A percentile compares a stretch with the other conserved stretches of the same genome.
phyloP scores from a whole-genome alignment of 1,284 basidiomycete genomes.

The Cutaneotrichosporon dermatis region DNA sequence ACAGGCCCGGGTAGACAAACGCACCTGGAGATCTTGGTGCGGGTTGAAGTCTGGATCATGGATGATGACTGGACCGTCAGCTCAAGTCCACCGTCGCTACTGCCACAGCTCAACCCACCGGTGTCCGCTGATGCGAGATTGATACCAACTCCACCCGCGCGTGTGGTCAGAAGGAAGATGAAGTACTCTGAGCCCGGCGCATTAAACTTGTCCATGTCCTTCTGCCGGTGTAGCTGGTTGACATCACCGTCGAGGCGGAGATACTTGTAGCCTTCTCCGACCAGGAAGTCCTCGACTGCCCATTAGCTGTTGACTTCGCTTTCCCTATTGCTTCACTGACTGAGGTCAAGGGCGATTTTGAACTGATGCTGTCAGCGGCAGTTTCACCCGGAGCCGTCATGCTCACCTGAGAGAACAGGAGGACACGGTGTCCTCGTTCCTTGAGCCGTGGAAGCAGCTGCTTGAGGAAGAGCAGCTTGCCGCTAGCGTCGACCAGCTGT shows the following conservation, averaged over 20 bases:
- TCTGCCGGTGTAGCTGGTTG: constrained; percentile 79
- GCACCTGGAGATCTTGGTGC: constrained; percentile 54
- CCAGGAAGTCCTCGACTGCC: constrained; percentile 81
- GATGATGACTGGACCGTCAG: constrained; percentile 64
- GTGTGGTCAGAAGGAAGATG: constrained; percentile 86
- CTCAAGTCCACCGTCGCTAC: no score
- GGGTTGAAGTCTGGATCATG: constrained; percentile 94
- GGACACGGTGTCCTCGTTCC: constrained; percentile 83
- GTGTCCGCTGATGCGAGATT: constrained; percentile 60
- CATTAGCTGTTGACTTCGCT: constrained; percentile 1
- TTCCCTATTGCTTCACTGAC: no score
- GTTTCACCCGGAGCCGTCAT: no score
- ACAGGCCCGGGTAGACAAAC: not conserved
- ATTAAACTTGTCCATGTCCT: constrained; percentile 92
- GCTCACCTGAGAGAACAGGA: constrained; percentile 98
- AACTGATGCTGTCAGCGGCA: constrained; percentile 57
- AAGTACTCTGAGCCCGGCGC: constrained; percentile 77
- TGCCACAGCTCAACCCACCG: no score
- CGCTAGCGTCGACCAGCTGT: constrained; percentile 75
- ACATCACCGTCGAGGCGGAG: constrained; percentile 88
- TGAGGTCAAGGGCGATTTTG: constrained; percentile 79
- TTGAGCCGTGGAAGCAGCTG: constrained; percentile 80
- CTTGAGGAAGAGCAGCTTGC: constrained; percentile 81
- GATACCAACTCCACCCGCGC: constrained; percentile 94
- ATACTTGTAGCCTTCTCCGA: constrained; percentile 82